Conservation (phyloP, 2,329 filamentous ascomycete genomes). For the Coniochaeta hoffmannii region DNA sequence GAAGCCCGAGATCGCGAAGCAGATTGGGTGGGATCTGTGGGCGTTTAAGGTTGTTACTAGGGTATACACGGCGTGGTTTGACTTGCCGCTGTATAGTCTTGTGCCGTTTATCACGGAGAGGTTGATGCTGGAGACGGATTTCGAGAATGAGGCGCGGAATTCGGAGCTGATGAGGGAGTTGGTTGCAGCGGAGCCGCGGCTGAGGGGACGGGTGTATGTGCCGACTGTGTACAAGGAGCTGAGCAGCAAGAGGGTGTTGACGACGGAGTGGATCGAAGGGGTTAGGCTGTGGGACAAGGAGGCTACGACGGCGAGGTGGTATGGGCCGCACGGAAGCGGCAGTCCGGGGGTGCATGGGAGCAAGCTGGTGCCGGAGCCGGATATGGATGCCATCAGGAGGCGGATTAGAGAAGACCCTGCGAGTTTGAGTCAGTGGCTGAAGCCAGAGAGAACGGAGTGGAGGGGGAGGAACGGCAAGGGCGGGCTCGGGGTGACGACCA, state of each 20-base stretch:
- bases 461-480: slow-evolving; percentile 64
- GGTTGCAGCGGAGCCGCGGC: slow-evolving; percentile 65
- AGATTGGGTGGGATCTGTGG: slow-evolving; percentile 93
- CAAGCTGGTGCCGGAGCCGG: slow-evolving; percentile 43
- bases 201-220: slow-evolving; percentile 79
- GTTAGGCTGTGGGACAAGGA: slow-evolving; percentile 89
- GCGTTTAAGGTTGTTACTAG: slow-evolving; percentile 83
- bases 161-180: slow-evolving; percentile 75
- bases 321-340: slow-evolving; percentile 66
- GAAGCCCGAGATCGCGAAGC: slow-evolving; percentile 85
- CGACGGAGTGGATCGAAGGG: slow-evolving; percentile 96
- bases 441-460: slow-evolving; percentile 77
- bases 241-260: slow-evolving; percentile 76
- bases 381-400: slow-evolving; percentile 36
- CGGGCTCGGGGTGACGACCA: slow-evolving; percentile 74
- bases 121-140: slow-evolving; percentile 90
- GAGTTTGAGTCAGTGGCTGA: slow-evolving; percentile 50
- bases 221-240: slow-evolving; percentile 78
- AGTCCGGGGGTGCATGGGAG: slow-evolving; percentile 70
- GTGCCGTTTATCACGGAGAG: slow-evolving; percentile 91
- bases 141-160: slow-evolving; percentile 85
- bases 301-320: slow-evolving; percentile 68
- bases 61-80: slow-evolving; percentile 81
- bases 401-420: slow-evolving; percentile 41
- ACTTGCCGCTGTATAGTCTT: slow-evolving; percentile 84